A percentile compares a stretch with the other conserved stretches of the same genome.
phyloP scores from a whole-genome alignment of 1,139 yeast genomes.

The Schizosaccharomyces versatilis region DNA sequence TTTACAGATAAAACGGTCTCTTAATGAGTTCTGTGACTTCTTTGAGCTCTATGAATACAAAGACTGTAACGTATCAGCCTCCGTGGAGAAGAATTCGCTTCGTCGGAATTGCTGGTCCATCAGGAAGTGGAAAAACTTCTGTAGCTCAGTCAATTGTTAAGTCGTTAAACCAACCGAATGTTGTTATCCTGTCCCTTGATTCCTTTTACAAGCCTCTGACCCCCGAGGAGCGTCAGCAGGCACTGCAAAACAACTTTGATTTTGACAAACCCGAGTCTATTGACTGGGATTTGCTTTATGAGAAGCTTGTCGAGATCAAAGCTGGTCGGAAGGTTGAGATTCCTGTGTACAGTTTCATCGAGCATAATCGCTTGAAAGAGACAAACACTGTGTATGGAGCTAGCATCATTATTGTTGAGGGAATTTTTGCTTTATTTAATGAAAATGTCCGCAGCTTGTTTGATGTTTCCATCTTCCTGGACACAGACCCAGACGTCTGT shows the following conservation, averaged over 20 bases:
- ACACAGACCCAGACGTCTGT: constrained; percentile 82
- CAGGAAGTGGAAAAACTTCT: constrained; percentile 90
- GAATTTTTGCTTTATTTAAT: constrained; percentile 66
- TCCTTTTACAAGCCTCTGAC: constrained; percentile 65
- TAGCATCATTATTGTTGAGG: constrained; percentile 76
- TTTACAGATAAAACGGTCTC: too few species aligned
- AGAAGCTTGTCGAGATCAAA: constrained; percentile 43
- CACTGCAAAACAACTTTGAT: constrained; percentile 50
- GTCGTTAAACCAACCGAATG: constrained; percentile 68
- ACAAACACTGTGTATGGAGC: constrained; percentile 75
- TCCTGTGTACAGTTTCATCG: constrained; percentile 65
- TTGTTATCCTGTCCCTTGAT: constrained; percentile 74
- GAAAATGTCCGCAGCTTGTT: constrained; percentile 45
- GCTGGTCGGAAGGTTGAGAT: constrained; percentile 36
- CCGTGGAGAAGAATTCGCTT: background rate
- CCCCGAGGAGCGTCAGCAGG: constrained; percentile 36
- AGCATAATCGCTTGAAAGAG: constrained; percentile 38
- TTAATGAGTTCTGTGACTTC: too few species aligned
- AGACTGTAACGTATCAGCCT: background rate
- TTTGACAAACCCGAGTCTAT: constrained; percentile 70
- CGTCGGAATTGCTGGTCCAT: constrained; percentile 19
- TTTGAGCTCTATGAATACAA: background rate
- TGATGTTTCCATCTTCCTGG: constrained; percentile 68
- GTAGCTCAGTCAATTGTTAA: constrained; percentile 67
- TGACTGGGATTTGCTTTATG: constrained; percentile 39